These are phyloP conservation scores for Rhizoclosmatium sp. DNA, from an alignment of 192 early-diverging fungal species.

Conservation along the genomic window DNA sequence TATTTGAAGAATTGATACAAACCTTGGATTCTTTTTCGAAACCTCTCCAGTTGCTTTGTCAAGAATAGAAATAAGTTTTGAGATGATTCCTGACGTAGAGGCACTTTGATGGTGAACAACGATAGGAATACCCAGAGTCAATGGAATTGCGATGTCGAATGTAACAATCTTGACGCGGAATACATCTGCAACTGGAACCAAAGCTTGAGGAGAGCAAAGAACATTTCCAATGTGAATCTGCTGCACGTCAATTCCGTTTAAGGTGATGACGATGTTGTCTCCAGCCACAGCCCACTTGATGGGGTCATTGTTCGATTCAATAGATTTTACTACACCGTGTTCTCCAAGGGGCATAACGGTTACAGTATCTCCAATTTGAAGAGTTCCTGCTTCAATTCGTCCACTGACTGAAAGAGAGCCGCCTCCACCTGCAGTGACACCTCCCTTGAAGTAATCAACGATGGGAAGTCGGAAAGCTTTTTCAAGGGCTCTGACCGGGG, in stretches of 20 bases:
- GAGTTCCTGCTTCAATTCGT: constrained; percentile 82
- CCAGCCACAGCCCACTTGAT: constrained; percentile 92
- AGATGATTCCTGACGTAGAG: constrained; percentile 79
- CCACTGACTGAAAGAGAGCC: constrained; percentile 80
- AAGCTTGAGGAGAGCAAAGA: constrained; percentile 71
- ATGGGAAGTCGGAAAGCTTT: constrained; percentile 87
- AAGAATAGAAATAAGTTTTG: constrained; percentile 77
- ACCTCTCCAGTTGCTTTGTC: constrained; percentile 86
- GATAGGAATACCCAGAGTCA: constrained; percentile 90
- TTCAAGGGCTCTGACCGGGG: constrained; percentile 78
- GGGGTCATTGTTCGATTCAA: constrained; percentile 76
- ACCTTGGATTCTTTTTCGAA: constrained; percentile 83
- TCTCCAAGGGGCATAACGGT: constrained; percentile 84
- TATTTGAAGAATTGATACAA: neutral
- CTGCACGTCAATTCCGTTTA: constrained; percentile 75
- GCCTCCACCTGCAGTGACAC: constrained; percentile 66
- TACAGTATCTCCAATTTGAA: constrained; percentile 89
- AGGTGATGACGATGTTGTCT: constrained; percentile 83
- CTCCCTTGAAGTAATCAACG: constrained; percentile 91
- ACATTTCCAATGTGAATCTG: constrained; percentile 86
- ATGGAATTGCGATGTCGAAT: constrained; percentile 91
- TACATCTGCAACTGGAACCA: constrained; percentile 78
- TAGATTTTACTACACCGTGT: constrained; percentile 76
- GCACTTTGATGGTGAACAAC: constrained; percentile 87
- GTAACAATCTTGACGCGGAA: constrained; percentile 90